phyloP scores from a whole-genome alignment of 257 asterid genomes.

The Fraxinus cuspidata region DNA sequence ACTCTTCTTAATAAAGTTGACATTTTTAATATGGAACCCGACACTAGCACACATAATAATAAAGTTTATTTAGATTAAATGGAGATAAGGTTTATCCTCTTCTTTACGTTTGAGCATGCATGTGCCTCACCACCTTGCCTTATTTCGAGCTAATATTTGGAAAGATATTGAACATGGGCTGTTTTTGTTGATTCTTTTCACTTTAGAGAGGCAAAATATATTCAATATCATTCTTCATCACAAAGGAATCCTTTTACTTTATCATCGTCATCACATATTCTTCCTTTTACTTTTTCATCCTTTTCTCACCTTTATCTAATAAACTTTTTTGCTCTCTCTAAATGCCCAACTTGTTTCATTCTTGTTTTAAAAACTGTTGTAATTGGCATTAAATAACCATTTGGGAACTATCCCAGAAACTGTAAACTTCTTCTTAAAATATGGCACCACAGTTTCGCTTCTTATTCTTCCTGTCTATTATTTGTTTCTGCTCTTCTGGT shows the following conservation, averaged over 20 bases:
- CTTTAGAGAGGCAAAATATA: conserved; percentile 42
- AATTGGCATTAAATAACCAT: conserved; percentile 27
- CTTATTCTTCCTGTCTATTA: conserved; percentile 40
- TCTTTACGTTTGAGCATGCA: conserved; percentile 3
- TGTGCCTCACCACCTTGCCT: neutral
- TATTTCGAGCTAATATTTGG: neutral
- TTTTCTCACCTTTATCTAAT: conserved; percentile 16
- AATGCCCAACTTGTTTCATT: conserved; percentile 33
- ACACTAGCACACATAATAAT: neutral
- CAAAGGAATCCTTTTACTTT: conserved; percentile 71
- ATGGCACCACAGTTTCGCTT: conserved; percentile 44
- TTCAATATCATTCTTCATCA: conserved; percentile 58
- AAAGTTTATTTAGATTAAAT: neutral
- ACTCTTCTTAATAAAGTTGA: too few species aligned
- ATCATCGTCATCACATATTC: conserved; percentile 46
- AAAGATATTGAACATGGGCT: neutral
- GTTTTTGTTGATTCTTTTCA: conserved; percentile 34
- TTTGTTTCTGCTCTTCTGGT: conserved; percentile 51
- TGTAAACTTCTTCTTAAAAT: conserved; percentile 23
- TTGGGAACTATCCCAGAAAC: conserved; percentile 16
- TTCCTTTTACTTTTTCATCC: conserved; percentile 44
- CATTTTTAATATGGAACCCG: too few species aligned
- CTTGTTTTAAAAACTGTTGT: neutral
- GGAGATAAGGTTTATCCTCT: neutral
- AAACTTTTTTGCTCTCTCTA: conserved; percentile 20